Percentiles rank a stretch among this genome's conserved stretches.
Conservation (phyloP, 2,329 filamentous ascomycete genomes). For the Scedosporium dehoogii region DNA sequence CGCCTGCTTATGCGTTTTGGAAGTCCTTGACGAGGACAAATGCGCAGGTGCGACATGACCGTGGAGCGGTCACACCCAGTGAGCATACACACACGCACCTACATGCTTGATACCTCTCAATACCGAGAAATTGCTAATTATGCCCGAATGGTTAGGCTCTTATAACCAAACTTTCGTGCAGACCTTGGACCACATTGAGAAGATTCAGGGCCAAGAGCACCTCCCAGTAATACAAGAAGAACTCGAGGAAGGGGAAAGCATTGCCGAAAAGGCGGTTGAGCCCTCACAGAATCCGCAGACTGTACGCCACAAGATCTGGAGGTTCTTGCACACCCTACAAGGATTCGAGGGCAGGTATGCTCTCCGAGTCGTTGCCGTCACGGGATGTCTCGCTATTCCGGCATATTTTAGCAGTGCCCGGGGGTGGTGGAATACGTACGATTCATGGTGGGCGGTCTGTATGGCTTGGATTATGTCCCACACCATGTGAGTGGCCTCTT, state of each 20-base stretch:
- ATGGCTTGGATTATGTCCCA: constrained; percentile 48
- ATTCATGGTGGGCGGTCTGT: constrained; percentile 49
- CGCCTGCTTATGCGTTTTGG: constrained; percentile 42
- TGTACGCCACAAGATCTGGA: constrained; percentile 36
- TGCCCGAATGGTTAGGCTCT: constrained; percentile 11
- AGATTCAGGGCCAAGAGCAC: constrained; percentile 28
- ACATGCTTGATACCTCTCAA: neutral
- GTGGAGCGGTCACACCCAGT: constrained; percentile 46
- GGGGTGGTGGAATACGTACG: constrained; percentile 44
- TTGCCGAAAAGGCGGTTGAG: neutral
- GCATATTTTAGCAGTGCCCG: constrained; percentile 36
- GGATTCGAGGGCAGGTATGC: constrained; percentile 49
- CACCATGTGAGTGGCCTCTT: constrained; percentile 24
- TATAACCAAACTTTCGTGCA: constrained; percentile 35
- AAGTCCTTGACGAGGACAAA: constrained; percentile 46
- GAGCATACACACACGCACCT: neutral
- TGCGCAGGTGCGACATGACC: constrained; percentile 47
- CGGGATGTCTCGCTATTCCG: constrained; percentile 40
- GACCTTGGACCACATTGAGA: constrained; percentile 32
- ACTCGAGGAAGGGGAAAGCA: constrained; percentile 9
- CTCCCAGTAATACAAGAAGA: constrained; percentile 18
- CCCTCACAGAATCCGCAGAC: neutral
- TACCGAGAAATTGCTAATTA: neutral
- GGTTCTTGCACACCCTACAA: constrained; percentile 39
- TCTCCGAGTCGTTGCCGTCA: constrained; percentile 43